phyloP scores from a whole-genome alignment of 2,329 filamentous ascomycete genomes.

The Colletotrichum orchidophilum region DNA sequence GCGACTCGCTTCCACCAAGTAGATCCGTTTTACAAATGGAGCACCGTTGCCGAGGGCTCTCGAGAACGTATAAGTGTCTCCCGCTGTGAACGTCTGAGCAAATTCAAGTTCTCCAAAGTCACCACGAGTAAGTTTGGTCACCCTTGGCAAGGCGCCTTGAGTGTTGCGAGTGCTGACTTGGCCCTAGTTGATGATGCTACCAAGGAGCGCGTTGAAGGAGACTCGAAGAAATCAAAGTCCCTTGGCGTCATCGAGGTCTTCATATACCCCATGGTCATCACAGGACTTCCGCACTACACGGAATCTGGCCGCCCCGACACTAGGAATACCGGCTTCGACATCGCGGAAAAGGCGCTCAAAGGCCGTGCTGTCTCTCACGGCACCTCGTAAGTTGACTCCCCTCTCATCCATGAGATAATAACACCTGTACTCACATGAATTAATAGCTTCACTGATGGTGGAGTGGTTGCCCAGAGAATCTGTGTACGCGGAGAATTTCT shows the following conservation, averaged over 20 bases:
- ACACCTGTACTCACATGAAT: neutral
- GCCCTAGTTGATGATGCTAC: constrained; percentile 28
- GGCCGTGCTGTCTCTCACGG: constrained; percentile 36
- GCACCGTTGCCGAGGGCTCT: neutral
- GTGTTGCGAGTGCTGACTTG: constrained; percentile 5
- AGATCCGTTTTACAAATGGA: neutral
- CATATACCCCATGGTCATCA: constrained; percentile 24
- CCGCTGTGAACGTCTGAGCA: constrained; percentile 6
- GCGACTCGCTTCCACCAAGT: neutral
- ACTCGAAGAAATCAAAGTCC: constrained; percentile 18
- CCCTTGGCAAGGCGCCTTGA: too few species aligned
- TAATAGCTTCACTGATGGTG: constrained; percentile 23
- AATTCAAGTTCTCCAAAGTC: constrained; percentile 36
- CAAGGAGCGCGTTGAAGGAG: constrained; percentile 17
- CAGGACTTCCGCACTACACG: neutral
- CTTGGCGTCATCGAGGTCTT: constrained; percentile 36
- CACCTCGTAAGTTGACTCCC: constrained; percentile 32
- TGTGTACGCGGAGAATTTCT: neutral
- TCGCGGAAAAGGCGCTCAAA: constrained; percentile 34
- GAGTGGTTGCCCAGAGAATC: neutral
- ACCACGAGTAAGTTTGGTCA: constrained; percentile 26
- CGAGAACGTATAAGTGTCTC: neutral
- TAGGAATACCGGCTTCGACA: neutral
- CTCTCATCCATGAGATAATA: neutral
- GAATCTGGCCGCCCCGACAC: neutral